Percentiles rank a stretch among this genome's conserved stretches.
phyloP scores from a whole-genome alignment of 441 rosid genomes.

The Cnidoscolus chayamansa region DNA sequence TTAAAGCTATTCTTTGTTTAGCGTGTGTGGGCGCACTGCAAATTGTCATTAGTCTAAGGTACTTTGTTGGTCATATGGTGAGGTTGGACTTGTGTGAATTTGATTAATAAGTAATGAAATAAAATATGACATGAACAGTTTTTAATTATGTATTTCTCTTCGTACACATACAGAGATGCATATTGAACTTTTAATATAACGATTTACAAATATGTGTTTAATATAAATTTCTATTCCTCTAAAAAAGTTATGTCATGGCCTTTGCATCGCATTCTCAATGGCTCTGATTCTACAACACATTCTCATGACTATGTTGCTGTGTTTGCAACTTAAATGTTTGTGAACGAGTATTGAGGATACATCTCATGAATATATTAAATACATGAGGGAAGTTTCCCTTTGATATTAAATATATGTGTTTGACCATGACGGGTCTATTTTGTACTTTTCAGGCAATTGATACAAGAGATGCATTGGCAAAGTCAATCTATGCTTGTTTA shows the following conservation, averaged over 20 bases:
- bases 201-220: neutral
- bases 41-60: neutral
- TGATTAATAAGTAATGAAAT: neutral
- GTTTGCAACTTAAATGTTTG: neutral
- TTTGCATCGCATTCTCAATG: neutral
- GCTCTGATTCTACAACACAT: neutral
- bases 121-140: neutral
- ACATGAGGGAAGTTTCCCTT: neutral
- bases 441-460: slow-evolving; percentile 75
- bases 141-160: neutral
- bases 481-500: slow-evolving; percentile 85
- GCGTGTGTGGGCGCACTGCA: neutral
- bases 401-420: neutral
- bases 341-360: neutral
- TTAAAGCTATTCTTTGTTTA: neutral
- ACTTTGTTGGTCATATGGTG: neutral
- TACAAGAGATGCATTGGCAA: slow-evolving; percentile 96
- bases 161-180: neutral
- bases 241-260: neutral
- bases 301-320: neutral
- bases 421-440: slow-evolving; percentile 3
- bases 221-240: neutral
- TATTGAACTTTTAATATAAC: neutral
- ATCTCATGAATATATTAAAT: neutral
- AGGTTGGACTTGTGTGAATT: neutral